Percentiles rank a stretch among this genome's conserved stretches.
Evolutionary conservation across 2,329 filamentous ascomycete species (phyloP).

Genomic region (Chrysoporthe puriensis): DNA sequence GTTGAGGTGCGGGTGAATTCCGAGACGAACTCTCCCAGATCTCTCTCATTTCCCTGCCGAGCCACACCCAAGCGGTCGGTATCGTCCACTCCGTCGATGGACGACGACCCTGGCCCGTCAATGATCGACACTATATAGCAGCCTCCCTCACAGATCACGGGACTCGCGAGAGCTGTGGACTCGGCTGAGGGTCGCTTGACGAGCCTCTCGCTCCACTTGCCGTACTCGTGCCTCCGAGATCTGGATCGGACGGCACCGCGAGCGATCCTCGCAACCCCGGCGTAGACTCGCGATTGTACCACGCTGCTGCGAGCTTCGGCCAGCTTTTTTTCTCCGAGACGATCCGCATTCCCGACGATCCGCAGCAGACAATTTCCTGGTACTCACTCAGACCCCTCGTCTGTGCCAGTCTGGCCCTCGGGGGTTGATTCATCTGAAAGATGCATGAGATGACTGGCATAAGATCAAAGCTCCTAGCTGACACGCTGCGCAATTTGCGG

Average conservation of each 20-base stretch:
- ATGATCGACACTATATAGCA: not conserved
- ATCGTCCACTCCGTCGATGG: not conserved
- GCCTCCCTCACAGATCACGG: slow-evolving; percentile 2
- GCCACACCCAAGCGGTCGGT: not conserved
- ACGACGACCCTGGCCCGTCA: not conserved
- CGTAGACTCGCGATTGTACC: not conserved
- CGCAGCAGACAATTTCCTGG: not conserved
- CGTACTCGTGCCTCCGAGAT: not conserved
- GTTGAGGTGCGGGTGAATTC: slow-evolving; percentile 1
- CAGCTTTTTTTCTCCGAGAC: not conserved
- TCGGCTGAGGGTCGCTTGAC: not conserved
- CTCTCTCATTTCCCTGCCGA: not conserved
- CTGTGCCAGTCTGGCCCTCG: not conserved
- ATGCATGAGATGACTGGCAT: not conserved
- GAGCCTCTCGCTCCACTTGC: not conserved
- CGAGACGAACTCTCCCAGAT: slow-evolving; percentile 4
- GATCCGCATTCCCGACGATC: not conserved
- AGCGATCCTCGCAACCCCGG: slow-evolving; percentile 1
- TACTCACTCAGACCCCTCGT: not conserved
- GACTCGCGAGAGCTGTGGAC: not conserved
- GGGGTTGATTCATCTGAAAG: not conserved
- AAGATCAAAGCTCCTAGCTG: not conserved
- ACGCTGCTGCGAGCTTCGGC: not conserved
- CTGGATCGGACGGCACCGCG: not conserved
- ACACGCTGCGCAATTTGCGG: not conserved